These are phyloP conservation scores for Anacardium occidentale DNA, from an alignment of 345 rosid genomes.

Conservation along the genomic window DNA sequence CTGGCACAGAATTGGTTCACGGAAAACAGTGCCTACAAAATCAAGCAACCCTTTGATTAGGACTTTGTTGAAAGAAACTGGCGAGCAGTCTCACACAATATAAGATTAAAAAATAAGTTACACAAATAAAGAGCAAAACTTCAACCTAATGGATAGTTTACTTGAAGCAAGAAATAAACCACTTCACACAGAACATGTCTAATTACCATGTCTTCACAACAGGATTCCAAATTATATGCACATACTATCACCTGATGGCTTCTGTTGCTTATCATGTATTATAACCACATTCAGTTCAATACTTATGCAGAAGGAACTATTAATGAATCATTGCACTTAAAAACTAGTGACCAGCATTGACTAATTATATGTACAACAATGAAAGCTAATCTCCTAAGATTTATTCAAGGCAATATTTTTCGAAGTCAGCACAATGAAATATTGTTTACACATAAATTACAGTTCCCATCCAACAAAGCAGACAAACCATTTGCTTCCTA, in stretches of 20 bases:
- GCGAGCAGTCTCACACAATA: neutral
- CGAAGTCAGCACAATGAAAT: neutral
- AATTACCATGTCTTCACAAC: neutral
- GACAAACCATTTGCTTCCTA: neutral
- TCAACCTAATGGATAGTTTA: neutral
- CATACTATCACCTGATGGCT: neutral
- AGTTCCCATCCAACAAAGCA: neutral
- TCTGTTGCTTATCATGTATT: constrained; percentile 2
- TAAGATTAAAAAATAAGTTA: neutral
- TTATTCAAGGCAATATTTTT: neutral
- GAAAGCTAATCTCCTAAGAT: neutral
- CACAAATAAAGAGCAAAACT: neutral
- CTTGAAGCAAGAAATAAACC: neutral
- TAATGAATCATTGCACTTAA: neutral
- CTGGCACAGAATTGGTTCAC: constrained; percentile 86
- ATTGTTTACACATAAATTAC: neutral
- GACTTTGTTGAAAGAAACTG: neutral
- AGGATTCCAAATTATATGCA: neutral
- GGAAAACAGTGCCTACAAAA: constrained; percentile 83
- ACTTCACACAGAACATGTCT: neutral
- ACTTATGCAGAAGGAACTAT: neutral
- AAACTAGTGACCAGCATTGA: neutral
- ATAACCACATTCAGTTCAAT: neutral
- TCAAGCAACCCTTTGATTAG: constrained; percentile 25
- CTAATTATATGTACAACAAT: neutral